Evolutionary conservation across 805 yeast genomes (phyloP), one percentile per base, ranked within the genome.

Genomic region (Myxozyma neotropica): DNA sequence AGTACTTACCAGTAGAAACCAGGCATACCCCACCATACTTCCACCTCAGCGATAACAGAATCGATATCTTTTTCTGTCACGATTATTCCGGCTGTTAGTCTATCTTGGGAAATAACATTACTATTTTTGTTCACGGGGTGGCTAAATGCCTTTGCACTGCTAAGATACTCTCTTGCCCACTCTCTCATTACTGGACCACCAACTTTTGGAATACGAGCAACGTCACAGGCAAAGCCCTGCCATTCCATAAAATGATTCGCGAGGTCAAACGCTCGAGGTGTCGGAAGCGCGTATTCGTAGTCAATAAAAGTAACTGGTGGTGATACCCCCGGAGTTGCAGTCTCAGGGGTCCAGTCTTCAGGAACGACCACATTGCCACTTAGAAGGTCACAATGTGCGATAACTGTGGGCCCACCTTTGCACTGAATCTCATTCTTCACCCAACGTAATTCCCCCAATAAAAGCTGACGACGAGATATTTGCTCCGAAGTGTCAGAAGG

Each of bases 191-290:
- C 73, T 0, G 73, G 73, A 64, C 84, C 82, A 2, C 76, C 58
- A 1, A 88, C 87, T 6, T 71, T 68, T 0, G 90, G 90, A 40
- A 87, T 85, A 7, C 80, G 80, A 12, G 77, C 71, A 24, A 80
- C 77, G 64, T 84, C 84, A 70, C 94, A 88, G 62, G 85, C 83
- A 67, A 86, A 87, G 1, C 94, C 94, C 70, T 87, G 94, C 90
- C 92, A 86, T 70, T 86, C 91, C 70, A 85, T 84, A 64, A 86
- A 82, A 71, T 86, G 91, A 65, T 86, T 86, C 13, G 90, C 86
- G 23, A 86, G 83, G 68, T 86, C 91, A 69, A 85, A 86, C 0
- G 88, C 90, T 48, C 91, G 72, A 3, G 90, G 89, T 2, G 87
- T 87, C 10, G 85, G 86, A 62, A 83, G 77, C 82, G 86, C 82